Base-by-base conservation (phyloP, 2,329 filamentous ascomycete species). In the Ceratocystis eucalypticola region DNA sequence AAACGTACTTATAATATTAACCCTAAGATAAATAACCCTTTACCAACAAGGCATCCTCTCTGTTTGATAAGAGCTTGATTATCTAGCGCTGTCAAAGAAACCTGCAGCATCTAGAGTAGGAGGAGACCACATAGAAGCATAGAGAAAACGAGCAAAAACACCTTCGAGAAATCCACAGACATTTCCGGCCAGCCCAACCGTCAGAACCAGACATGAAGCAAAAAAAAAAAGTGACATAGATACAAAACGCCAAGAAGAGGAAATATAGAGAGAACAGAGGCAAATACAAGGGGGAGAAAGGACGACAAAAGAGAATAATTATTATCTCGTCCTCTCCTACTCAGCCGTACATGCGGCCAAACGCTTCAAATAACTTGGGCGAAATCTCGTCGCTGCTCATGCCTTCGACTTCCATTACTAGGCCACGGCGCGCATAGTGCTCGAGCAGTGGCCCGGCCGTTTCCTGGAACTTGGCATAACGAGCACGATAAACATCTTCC, bases 311-410 rank as follows among this genome's bases (percentile, higher is more conserved):
- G 37, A 41, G 10, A 12, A 15, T 41, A 4, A 12, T 5, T 5
- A 41, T 41, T 15, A 15, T 41, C 37, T 41, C 37, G 37, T 1
- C 37, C 37, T 41, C 37, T 41, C 37, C 37, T 41, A 4, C 37
- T 28, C 48, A 41, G 12, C 25, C 55, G 45, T 61, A 64, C 61
- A 64, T 41, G 50, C 79, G 84, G 77, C 89, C 86, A 74, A 99
- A 89, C 76, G 96, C 91, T 7, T 80, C 77, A 72, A 91, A 89
- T 33, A 99, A 80, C 78, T 91, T 86, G n/a, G 94, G 94, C 65
- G 83, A 92, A 71, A 99, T 99, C 77, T 97, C 94, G 73, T 99
- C 90, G 73, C 91, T 96, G 74, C 86, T 93, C 76, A 92, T 84
- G 25, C 94, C 94, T 71, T 90, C 81, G 3, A 96, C 91, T 69